Evolutionary conservation across 202 grass and related monocot species (phyloP), one percentile per base, ranked within the genome.

Genomic region (Saccharum hybrid): DNA sequence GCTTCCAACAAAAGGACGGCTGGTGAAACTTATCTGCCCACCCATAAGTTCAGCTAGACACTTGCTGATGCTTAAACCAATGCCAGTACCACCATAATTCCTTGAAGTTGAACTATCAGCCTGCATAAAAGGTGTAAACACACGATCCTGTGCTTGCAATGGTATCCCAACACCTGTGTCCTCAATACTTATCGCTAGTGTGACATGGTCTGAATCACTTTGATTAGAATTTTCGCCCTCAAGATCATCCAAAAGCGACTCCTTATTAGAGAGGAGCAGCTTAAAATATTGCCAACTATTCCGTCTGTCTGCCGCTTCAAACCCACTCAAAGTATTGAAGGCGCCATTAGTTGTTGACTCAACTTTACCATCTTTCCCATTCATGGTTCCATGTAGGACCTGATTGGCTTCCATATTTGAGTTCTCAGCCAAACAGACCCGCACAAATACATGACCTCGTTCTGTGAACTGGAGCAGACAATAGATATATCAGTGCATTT

Each of bases 111-210:
- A 98, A 85, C 95, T 98, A 81, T 98, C 92, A 26, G 87, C 92
- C 69, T 98, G 96, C 96, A 98, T 98, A 74, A 98, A 98, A 68
- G 96, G 96, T 7, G 83, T 89, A 66, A 98, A 98, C 49, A 98
- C 92, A 68, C 96, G 90, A 90, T 95, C 85, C 65, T 98, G 93
- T 49, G 96, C 96, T 57, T 88, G 80, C 33, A 93, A 75, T 68
- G 96, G 96, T 66, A 98, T 98, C 60, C 96, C 96, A 83, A 95
- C 92, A 22, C 96, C 96, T 9, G 96, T 98, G 78, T 98, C 92
- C 68, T 98, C 96, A 8, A 98, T 87, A 68, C 85, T 95, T 82
- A 98, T 87, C 49, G 86, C 73, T 38, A 98, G 81, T 74, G 74
- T 95, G 23, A 92, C 82, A 6, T 70, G 76, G 45, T 93, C 85